These are phyloP conservation scores for Penicillium sp. DNA, from an alignment of 2,329 filamentous ascomycete species.

Conservation along the genomic window DNA sequence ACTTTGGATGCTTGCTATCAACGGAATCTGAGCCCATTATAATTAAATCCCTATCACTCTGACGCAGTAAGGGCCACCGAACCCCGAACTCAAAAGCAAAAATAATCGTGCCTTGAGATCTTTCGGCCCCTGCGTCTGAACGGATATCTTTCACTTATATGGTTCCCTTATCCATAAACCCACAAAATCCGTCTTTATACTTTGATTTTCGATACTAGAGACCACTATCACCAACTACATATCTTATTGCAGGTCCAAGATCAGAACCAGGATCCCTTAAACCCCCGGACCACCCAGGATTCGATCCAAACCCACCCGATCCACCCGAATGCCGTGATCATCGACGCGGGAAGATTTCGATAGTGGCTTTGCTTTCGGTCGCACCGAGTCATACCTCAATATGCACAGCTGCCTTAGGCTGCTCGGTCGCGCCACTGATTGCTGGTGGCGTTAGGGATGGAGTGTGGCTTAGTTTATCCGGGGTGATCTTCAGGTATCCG, in stretches of 20 bases:
- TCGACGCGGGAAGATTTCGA: slow-evolving; percentile 9
- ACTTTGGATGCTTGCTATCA: background rate
- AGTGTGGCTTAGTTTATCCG: slow-evolving; percentile 19
- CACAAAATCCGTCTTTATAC: background rate
- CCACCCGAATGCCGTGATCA: slow-evolving; percentile 1
- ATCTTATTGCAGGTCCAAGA: background rate
- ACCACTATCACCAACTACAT: background rate
- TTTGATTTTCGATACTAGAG: background rate
- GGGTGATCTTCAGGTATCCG: slow-evolving; percentile 1
- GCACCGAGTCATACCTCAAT: slow-evolving; percentile 19
- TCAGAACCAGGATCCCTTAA: background rate
- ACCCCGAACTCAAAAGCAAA: slow-evolving; percentile 9
- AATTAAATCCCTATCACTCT: slow-evolving; percentile 21
- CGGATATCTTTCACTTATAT: slow-evolving; percentile 12
- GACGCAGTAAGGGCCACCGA: slow-evolving; percentile 29
- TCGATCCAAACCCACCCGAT: background rate
- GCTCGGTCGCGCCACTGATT: slow-evolving; percentile 3
- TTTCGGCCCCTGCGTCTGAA: slow-evolving; percentile 22
- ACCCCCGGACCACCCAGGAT: background rate
- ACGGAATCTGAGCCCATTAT: background rate
- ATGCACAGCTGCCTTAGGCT: slow-evolving; percentile 6
- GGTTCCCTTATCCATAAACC: background rate
- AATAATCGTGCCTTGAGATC: slow-evolving; percentile 6
- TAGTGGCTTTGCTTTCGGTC: slow-evolving; percentile 13
- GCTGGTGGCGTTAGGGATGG: slow-evolving; percentile 8